Conservation (phyloP, 768 basidiomycete genomes). For the Hypholoma fasciculare region DNA sequence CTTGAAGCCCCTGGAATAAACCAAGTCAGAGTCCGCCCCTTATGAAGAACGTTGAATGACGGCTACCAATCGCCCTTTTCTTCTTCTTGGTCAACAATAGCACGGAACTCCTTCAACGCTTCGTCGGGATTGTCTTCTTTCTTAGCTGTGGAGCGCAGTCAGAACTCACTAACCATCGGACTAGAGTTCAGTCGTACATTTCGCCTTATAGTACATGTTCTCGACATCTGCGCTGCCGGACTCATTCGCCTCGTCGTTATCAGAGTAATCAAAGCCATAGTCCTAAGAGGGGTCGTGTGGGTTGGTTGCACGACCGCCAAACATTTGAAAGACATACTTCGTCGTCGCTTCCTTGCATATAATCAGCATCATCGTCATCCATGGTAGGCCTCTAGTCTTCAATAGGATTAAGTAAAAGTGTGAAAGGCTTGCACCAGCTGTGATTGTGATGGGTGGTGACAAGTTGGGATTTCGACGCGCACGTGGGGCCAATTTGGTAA, state of each 20-base stretch:
- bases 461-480: background rate
- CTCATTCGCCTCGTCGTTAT: slow-evolving; percentile 81
- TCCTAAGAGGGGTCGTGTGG: slow-evolving; percentile 48
- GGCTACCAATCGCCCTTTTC: slow-evolving; percentile 90
- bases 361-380: slow-evolving; percentile 95
- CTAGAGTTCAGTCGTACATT: slow-evolving; percentile 57
- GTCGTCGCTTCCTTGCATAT: slow-evolving; percentile 88
- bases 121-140: slow-evolving; percentile 94
- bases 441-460: background rate
- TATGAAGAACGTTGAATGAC: slow-evolving; percentile 15
- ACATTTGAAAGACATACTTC: slow-evolving; percentile 50
- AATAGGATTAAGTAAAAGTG: background rate
- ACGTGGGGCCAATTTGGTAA: background rate
- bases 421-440: background rate
- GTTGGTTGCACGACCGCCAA: slow-evolving; percentile 5
- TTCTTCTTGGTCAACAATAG: slow-evolving; percentile 88
- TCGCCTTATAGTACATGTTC: slow-evolving; percentile 98
- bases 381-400: slow-evolving; percentile 36
- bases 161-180: slow-evolving; percentile 2
- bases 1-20: slow-evolving; percentile 87
- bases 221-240: slow-evolving; percentile 87
- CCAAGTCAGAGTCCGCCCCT: background rate
- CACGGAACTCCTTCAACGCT: slow-evolving; percentile 85
- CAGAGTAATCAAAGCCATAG: slow-evolving; percentile 96
- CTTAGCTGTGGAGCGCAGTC: slow-evolving; percentile 58